Evolutionary conservation across 2,329 filamentous ascomycete genomes (phyloP).

Genomic region (Fusarium protoensiforme): DNA sequence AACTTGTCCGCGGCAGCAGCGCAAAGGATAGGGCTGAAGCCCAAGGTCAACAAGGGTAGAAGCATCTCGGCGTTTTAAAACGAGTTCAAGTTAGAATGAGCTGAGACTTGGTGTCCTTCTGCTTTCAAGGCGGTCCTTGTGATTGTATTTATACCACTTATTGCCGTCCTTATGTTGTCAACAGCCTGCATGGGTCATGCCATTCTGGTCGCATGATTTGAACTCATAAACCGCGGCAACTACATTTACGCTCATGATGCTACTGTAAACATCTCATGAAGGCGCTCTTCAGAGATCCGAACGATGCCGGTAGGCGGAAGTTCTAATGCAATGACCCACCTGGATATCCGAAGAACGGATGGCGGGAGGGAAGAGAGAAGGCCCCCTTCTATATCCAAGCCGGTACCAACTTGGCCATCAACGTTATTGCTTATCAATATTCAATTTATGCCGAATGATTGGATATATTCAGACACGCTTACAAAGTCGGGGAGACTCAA

Average conservation of each 20-base stretch:
- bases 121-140: neutral
- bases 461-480: neutral
- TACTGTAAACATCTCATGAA: neutral
- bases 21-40: neutral
- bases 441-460: neutral
- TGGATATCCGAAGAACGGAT: neutral
- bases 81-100: neutral
- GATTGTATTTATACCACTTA: neutral
- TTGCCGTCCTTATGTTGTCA: neutral
- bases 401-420: neutral
- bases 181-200: neutral
- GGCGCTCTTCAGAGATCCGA: neutral
- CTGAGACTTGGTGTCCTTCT: neutral
- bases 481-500: neutral
- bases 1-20: neutral
- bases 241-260: neutral
- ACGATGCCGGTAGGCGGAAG: neutral
- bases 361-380: neutral
- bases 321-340: neutral
- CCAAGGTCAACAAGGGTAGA: neutral
- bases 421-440: neutral
- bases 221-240: neutral
- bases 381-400: neutral
- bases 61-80: neutral
- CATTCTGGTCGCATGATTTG: neutral